phyloP scores from a whole-genome alignment of 202 grass and related monocot species.

The Zizania palustris region DNA sequence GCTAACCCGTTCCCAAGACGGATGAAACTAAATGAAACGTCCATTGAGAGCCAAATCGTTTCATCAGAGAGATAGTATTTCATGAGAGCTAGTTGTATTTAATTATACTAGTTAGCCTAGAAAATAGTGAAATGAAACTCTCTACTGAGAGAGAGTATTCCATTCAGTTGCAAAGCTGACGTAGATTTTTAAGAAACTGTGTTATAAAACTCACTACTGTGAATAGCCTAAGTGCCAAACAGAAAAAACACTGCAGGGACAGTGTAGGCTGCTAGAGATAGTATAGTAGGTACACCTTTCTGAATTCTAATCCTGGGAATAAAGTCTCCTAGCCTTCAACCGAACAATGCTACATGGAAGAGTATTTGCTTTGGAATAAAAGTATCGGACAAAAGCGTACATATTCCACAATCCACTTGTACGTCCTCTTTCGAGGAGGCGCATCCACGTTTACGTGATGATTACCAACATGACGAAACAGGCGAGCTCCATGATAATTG shows the following conservation, averaged over 20 bases:
- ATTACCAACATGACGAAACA: background rate
- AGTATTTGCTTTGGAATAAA: constrained; percentile 20
- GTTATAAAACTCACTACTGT: no score
- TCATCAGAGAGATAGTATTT: no score
- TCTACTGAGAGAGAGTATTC: no score
- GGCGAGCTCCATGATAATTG: background rate
- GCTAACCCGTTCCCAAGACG: no score
- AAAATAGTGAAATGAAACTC: no score
- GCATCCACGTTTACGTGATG: constrained; percentile 15
- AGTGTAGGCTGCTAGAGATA: background rate
- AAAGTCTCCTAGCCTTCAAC: constrained; percentile 17
- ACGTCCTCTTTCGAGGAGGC: constrained; percentile 29
- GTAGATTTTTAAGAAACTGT: no score
- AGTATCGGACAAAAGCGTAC: constrained; percentile 37
- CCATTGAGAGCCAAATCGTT: no score
- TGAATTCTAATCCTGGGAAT: constrained; percentile 27
- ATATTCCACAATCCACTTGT: constrained; percentile 40
- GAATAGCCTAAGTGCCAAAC: background rate
- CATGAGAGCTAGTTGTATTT: no score
- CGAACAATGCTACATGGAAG: constrained; percentile 22
- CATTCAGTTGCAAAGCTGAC: no score
- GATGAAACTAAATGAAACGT: no score
- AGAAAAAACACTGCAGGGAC: constrained; percentile 4
- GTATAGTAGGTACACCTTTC: background rate
- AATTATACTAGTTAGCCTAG: no score